Base-by-base conservation (phyloP, 768 basidiomycete species). In the Strobilomyces confusus region DNA sequence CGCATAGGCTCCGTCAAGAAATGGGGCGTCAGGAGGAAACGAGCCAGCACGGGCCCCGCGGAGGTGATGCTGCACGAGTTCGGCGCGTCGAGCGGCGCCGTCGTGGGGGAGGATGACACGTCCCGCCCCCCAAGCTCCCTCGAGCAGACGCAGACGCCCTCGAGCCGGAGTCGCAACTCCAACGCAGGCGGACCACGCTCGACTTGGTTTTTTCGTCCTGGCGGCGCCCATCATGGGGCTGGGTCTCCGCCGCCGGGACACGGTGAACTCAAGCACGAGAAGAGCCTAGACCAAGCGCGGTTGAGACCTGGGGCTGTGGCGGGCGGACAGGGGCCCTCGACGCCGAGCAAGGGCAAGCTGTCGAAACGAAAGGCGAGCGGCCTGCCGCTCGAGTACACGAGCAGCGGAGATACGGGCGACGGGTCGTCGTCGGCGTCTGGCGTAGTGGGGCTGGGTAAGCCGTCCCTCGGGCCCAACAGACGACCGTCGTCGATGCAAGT, bases 1-100 rank as follows among this genome's bases (percentile, higher is more conserved):
- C 76, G 81, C 41, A 79, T 82, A 43, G 80, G 81, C n/a, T 80
- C 79, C 3, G 78, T 83, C 37, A 82, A 80, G 69, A 76, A 70
- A 59, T 82, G 80, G 80, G 73, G 77, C 1, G 67, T 62, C 13
- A 71, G 77, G 22, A 72, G 71, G 62, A 78, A 77, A 55, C 67
- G 75, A 46, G 72, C 75, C 0, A 78, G 77, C 52, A 76, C 75
- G 0, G 73, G 73, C 2, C 74, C 77, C 12, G 56, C 59, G 0
- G 75, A 78, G 41, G 56, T 75, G 23, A 52, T 61, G 51, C 61
- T 66, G 52, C 63, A 60, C 0, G 70, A 72, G 1, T 20, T 62
- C 17, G 49, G 55, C 17, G 36, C 44, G 7, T 59, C 56, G 5
- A 55, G 25, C 29, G 48, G 51, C 15, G 49, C 17, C 11, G 15